Base-by-base conservation (phyloP, 345 rosid genomes). In the Syzygium aqueum region DNA sequence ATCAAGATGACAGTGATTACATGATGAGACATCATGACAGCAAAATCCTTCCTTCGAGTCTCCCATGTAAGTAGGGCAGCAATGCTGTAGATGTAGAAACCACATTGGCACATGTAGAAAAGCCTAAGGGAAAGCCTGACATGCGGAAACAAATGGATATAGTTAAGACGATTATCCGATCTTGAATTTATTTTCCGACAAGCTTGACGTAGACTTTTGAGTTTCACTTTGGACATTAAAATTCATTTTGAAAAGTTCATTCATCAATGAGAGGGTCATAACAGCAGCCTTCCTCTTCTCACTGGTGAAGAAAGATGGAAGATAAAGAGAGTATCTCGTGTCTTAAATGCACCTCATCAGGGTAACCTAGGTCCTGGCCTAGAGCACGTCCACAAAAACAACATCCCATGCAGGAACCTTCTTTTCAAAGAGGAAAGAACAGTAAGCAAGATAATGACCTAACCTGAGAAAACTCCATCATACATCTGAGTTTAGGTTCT, bases 1-100 rank as follows among this genome's bases (percentile, higher is more conserved):
- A 97, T 93, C 87, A 97, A 93, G 85, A 93, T 23, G 89, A 94
- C 96, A 19, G 99, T 95, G 87, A 96, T 93, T 61, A 97, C 93
- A 96, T 98, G 99, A 92, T 98, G 99, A 87, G 99, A 94, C 98
- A 96, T 98, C 99, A 96, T 98, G 56, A 98, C 99, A 88, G 96
- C 85, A 90, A 96, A 96, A 92, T 98, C 99, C 87, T 98, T 97
- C 89, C 99, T 92, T 91, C 97, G 95, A 43, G 98, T 97, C 90
- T 97, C 99, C 99, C 99, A 95, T 16, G 89, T 88, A 87, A 95
- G 94, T 84, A 98, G 95, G 10, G 99, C 99, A 88, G 94, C 96
- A 88, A 96, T 94, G 91, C 94, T 94, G 86, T 93, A 95, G 77
- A 92, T 84, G 92, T 96, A 95, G 92, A 98, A 96, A 59, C 99